Evolutionary conservation across 2,329 filamentous ascomycete genomes (phyloP), one percentile per base, ranked within the genome.

Genomic region (Aspergillus piperis): DNA sequence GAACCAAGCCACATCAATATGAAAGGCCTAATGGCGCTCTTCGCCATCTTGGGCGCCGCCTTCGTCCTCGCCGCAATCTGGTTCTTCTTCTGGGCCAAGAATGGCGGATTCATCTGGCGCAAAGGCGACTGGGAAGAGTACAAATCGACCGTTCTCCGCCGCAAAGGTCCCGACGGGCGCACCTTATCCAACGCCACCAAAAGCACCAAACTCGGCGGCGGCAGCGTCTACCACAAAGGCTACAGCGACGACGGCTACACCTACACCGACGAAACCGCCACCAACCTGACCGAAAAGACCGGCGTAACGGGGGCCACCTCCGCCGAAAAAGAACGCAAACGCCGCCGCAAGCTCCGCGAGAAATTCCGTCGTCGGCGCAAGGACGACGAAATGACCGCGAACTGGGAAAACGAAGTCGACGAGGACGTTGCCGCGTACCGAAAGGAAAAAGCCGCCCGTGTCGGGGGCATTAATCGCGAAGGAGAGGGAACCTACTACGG

Each of bases 31-130:
- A 90, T 98, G 72, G 88, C 89, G 0, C 81, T 98, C 1, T 96
- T 98, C 73, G 94, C 90, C 10, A 75, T 97, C 17, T 86, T 98
- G 55, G 92, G 91, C 36, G 87, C 88, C 0, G 86, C 80, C 32
- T 90, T 98, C 72, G 90, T 95, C 23, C 61, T 90, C 3, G 85
- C 82, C 0, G 86, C 84, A 23, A 92, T 98, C 72, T 99, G 95
- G 93, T 97, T 99, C 84, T 98, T 99, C 84, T 96, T 96, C 84
- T 96, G 91, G 90, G 94, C 94, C 59, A 94, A 90, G 79, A 96
- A 98, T 69, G 95, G 95, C 63, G 95, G 95, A 13, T 97, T 98
- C 80, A 81, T 90, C 64, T 98, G 92, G 83, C 84, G 85, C 50
- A 81, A 96, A 64, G 83, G 86, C 38, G 95, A 99, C 77, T 99